phyloP scores from a whole-genome alignment of 1,284 basidiomycete genomes.

The Malassezia sympodialis region DNA sequence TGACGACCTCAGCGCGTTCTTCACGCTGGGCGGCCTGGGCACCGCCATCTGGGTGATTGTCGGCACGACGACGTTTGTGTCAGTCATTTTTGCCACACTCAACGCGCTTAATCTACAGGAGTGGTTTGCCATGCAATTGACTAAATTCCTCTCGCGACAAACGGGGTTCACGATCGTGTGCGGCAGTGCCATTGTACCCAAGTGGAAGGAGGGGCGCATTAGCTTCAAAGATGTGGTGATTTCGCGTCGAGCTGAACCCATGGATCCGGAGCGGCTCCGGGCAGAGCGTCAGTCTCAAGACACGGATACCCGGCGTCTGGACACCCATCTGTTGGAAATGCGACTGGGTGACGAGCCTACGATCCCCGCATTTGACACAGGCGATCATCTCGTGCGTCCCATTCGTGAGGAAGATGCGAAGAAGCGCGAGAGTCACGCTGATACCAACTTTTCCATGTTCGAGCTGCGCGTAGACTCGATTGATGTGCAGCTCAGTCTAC shows the following conservation, averaged over 20 bases:
- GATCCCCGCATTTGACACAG: slow-evolving; percentile 26
- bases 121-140: slow-evolving; percentile 76
- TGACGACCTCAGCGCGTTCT: slow-evolving; percentile 91
- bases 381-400: slow-evolving; percentile 36
- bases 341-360: slow-evolving; percentile 1
- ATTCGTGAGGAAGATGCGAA: slow-evolving; percentile 21
- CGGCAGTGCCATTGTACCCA: slow-evolving; percentile 93
- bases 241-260: slow-evolving; percentile 60
- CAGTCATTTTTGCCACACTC: slow-evolving; percentile 75
- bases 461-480: slow-evolving; percentile 61
- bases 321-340: neutral
- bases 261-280: slow-evolving; percentile 31
- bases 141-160: slow-evolving; percentile 82
- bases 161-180: slow-evolving; percentile 92
- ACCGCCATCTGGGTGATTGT: slow-evolving; percentile 86
- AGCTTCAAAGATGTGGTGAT: slow-evolving; percentile 95
- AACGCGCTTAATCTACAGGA: slow-evolving; percentile 88
- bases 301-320: neutral
- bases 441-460: slow-evolving; percentile 47
- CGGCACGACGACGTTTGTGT: slow-evolving; percentile 96
- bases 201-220: slow-evolving; percentile 89
- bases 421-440: slow-evolving; percentile 25
- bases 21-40: slow-evolving; percentile 70
- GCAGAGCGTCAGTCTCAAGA: slow-evolving; percentile 17
- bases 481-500: slow-evolving; percentile 86